Percentiles rank a stretch among this genome's conserved stretches.
phyloP scores from a whole-genome alignment of 176 grass and related monocot genomes.

The Phoenix roebelenii region DNA sequence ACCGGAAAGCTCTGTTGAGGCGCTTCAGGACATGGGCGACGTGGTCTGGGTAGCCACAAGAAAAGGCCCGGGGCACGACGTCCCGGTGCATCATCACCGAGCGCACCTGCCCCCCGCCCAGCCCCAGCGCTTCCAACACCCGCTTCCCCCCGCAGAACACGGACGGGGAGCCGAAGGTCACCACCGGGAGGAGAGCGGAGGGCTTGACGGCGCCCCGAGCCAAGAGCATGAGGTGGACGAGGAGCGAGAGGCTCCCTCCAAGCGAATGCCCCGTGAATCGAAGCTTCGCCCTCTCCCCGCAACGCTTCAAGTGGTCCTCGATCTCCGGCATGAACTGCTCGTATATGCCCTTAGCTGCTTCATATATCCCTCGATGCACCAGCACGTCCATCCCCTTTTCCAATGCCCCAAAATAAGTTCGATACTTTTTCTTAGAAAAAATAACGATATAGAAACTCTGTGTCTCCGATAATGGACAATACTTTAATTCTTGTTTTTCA shows the following conservation, averaged over 20 bases:
- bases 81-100: slow-evolving; percentile 90
- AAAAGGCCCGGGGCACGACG: slow-evolving; percentile 95
- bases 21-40: slow-evolving; percentile 62
- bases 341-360: slow-evolving; percentile 93
- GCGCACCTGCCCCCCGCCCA: slow-evolving; percentile 53
- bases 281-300: slow-evolving; percentile 23
- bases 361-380: slow-evolving; percentile 95
- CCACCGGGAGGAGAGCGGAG: slow-evolving; percentile 49
- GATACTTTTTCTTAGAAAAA: too few relatives aligned
- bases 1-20: slow-evolving; percentile 61
- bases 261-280: slow-evolving; percentile 91
- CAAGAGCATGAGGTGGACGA: slow-evolving; percentile 83
- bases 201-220: slow-evolving; percentile 36
- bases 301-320: slow-evolving; percentile 29
- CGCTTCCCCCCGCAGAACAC: slow-evolving; percentile 80
- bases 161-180: slow-evolving; percentile 79
- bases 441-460: too few relatives aligned
- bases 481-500: too few relatives aligned
- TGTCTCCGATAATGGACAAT: too few relatives aligned
- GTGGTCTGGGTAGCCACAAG: slow-evolving; percentile 76
- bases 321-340: slow-evolving; percentile 73
- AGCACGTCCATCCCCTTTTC: slow-evolving; percentile 52
- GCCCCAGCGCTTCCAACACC: slow-evolving; percentile 55
- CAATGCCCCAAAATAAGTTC: background rate
- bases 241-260: slow-evolving; percentile 81